These are phyloP conservation scores for Vitis cinerea DNA, from an alignment of 164 flowering plant species.

Conservation along the genomic window DNA sequence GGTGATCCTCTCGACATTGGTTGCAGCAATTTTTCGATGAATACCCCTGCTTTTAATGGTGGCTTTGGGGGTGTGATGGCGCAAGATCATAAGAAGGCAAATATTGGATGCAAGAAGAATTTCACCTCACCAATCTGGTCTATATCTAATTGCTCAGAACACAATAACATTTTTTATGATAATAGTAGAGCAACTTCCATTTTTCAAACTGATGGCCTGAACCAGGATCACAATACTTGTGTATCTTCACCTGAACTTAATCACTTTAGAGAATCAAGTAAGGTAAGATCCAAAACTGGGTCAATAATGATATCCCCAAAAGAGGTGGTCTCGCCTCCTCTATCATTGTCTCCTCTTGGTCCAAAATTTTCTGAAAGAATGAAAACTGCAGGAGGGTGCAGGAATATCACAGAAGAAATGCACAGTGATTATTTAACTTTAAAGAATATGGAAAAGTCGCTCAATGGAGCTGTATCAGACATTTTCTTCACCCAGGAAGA, in stretches of 20 bases:
- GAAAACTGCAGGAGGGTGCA: conserved; percentile 30
- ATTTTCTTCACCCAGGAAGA: conserved; percentile 30
- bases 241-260: conserved; percentile 27
- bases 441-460: conserved; percentile 25
- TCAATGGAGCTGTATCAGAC: conserved; percentile 33
- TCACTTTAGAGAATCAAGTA: conserved; percentile 18
- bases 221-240: conserved; percentile 29
- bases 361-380: conserved; percentile 55
- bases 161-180: conserved; percentile 19
- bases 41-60: conserved; percentile 9
- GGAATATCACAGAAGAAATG: conserved; percentile 19
- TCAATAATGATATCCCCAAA: conserved; percentile 30
- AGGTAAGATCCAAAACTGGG: conserved; percentile 23
- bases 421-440: conserved; percentile 27
- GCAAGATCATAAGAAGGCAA: conserved; percentile 62
- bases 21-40: conserved; percentile 12
- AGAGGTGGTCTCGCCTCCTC: conserved; percentile 40
- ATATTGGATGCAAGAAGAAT: conserved; percentile 35
- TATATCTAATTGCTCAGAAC: conserved; percentile 32
- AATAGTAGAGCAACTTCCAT: conserved; percentile 21
- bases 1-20: conserved; percentile 56
- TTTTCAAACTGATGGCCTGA: conserved; percentile 69
- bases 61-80: conserved; percentile 8
- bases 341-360: conserved; percentile 83
- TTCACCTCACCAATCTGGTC: conserved; percentile 27